A percentile compares a stretch with the other conserved stretches of the same genome.
phyloP scores from a whole-genome alignment of 352 stramenopile genomes.

The Phytophthora foliorum region DNA sequence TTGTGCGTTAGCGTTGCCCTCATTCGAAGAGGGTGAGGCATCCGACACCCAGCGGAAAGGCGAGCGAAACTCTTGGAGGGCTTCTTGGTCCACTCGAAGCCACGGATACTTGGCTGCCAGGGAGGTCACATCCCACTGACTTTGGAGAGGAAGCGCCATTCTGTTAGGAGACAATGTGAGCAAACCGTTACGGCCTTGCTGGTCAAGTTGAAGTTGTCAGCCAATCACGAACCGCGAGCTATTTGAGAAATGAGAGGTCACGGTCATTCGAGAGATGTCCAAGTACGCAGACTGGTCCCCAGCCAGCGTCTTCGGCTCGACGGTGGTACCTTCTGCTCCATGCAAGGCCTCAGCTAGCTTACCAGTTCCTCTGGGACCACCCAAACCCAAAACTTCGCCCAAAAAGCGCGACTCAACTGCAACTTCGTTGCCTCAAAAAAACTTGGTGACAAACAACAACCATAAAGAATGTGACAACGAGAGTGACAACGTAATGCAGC shows the following conservation, averaged over 20 bases:
- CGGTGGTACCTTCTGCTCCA: background rate
- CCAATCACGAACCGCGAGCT: background rate
- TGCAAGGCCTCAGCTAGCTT: background rate
- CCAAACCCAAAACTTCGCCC: conserved; percentile 12
- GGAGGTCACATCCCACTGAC: conserved; percentile 65
- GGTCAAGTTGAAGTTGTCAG: background rate
- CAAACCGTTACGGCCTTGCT: conserved; percentile 17
- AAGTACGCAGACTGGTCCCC: conserved; percentile 53
- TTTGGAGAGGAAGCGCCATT: conserved; percentile 32
- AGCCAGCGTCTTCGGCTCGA: conserved; percentile 51
- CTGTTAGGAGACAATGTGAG: background rate
- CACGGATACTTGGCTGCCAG: conserved; percentile 80
- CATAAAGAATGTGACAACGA: conserved; percentile 5
- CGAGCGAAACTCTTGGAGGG: conserved; percentile 72
- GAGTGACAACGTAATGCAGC: background rate
- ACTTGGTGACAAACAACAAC: conserved; percentile 19
- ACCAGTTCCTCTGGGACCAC: background rate
- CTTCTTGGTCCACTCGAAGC: conserved; percentile 71
- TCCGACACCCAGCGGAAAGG: conserved; percentile 60
- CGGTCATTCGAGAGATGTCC: conserved; percentile 1
- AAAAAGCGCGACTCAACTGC: conserved; percentile 1
- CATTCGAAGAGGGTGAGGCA: conserved; percentile 10
- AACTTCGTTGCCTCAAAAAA: background rate
- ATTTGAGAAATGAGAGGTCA: background rate
- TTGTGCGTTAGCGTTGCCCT: background rate